Conservation (phyloP, 495 filamentous ascomycete genomes). For the Hypoxylon fuscum region DNA sequence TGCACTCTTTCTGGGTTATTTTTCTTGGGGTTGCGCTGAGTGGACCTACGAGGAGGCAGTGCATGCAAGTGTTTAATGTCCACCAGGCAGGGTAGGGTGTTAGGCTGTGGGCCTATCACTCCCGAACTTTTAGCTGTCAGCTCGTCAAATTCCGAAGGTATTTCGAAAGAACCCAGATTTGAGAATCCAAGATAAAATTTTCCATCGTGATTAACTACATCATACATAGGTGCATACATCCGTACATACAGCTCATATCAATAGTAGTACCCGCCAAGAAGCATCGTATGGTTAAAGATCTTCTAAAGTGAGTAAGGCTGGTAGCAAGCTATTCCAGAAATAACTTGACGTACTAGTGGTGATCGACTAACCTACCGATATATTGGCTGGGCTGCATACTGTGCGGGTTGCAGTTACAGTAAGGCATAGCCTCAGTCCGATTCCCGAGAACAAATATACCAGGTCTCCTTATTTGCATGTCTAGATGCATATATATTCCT, state of each 20-base stretch:
- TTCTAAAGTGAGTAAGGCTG: constrained; percentile 13
- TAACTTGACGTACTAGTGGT: constrained; percentile 11
- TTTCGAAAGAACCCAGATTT: too few relatives aligned
- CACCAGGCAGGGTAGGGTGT: too few relatives aligned
- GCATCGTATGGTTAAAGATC: background rate
- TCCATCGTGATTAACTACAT: too few relatives aligned
- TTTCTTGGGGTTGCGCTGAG: constrained; percentile 1
- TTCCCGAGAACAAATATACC: constrained; percentile 22
- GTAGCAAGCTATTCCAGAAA: constrained; percentile 27
- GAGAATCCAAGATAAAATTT: too few relatives aligned
- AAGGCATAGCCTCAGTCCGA: constrained; percentile 35
- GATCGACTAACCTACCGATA: constrained; percentile 12
- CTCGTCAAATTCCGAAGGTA: constrained; percentile 8
- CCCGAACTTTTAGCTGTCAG: constrained; percentile 10
- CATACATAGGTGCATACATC: too few relatives aligned
- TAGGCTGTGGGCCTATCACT: constrained; percentile 4
- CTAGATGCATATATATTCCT: background rate
- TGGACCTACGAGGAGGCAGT: constrained; percentile 32
- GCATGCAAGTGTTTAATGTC: constrained; percentile 33
- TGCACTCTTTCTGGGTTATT: constrained; percentile 5
- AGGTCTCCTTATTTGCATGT: constrained; percentile 4
- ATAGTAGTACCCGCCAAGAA: constrained; percentile 11
- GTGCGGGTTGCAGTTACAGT: constrained; percentile 28
- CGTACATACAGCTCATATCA: background rate
- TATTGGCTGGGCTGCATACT: constrained; percentile 32